phyloP scores from a whole-genome alignment of 495 filamentous ascomycete species.

The Talaromyces adpressus region DNA sequence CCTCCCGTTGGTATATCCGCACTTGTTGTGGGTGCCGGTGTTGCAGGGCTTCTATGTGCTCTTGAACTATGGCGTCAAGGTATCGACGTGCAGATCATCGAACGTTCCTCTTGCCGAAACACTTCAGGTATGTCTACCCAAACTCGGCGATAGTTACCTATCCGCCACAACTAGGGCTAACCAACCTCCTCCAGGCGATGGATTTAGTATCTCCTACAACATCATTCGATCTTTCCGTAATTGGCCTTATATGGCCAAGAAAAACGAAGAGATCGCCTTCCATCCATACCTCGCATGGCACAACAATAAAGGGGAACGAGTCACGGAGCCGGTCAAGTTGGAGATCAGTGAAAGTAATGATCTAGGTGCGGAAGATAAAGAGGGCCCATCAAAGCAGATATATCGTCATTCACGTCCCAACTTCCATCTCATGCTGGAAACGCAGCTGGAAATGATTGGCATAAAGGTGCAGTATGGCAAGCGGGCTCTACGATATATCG shows the following conservation, averaged over 20 bases:
- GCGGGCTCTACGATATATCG: conserved; percentile 36
- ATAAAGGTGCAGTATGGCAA: conserved; percentile 45
- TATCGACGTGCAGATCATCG: conserved; percentile 8
- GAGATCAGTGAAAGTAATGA: not conserved
- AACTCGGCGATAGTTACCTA: not conserved
- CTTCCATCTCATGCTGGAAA: conserved; percentile 49
- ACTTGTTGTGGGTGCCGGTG: conserved; percentile 11
- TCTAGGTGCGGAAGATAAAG: conserved; percentile 3
- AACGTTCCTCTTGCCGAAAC: not conserved
- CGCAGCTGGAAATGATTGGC: conserved; percentile 41
- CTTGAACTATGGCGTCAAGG: conserved; percentile 7
- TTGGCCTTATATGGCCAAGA: conserved; percentile 47
- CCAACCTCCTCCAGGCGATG: not conserved
- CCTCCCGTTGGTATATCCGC: not conserved
- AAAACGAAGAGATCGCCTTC: conserved; percentile 39
- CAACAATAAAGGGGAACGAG: conserved; percentile 44
- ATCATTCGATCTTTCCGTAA: conserved; percentile 45
- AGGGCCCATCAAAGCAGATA: conserved; percentile 24
- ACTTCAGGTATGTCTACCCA: not conserved
- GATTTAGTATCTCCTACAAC: conserved; percentile 13
- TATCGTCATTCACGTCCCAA: conserved; percentile 41
- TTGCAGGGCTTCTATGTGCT: conserved; percentile 9
- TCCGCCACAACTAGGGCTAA: not conserved
- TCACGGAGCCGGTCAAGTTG: conserved; percentile 37
- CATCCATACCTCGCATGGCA: conserved; percentile 44